Evolutionary conservation across 2,329 filamentous ascomycete genomes (phyloP), one percentile per base, ranked within the genome.

Genomic region (Fusarium gaditjirri): DNA sequence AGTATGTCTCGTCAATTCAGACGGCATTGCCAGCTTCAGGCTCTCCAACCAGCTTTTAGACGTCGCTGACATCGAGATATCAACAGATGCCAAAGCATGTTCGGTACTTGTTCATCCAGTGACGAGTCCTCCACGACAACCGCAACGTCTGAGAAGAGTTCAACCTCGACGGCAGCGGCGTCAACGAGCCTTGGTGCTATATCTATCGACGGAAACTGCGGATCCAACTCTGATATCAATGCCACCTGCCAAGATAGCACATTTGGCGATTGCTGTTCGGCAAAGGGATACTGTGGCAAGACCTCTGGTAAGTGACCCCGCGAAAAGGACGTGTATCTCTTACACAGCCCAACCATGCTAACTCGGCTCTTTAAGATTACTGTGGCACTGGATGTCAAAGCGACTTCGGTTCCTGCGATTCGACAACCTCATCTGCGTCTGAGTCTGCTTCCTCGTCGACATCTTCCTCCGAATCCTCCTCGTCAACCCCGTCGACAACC

Each of bases 11-110:
- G 21, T 31, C 44, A 12, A 12, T 9, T 7, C 44, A 31, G 21
- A 7, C 44, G 27, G 3, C 21, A 9, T 23, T 3, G 21, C 27
- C 10, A 17, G 11, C 27, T 1, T 12, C 21, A 31, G 14, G 21
- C 6, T n/a, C 44, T 6, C 14, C 10, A 31, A 17, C 27, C 17
- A 14, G 0, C 7, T 17, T n/a, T 6, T 17, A 23, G 21, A 17
- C 7, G 0, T 31, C 14, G 11, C 46, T 49, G 5, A 49, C 46
- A 23, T 8, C 6, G 29, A 35, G 33, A 10, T 4, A 5, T 10
- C 16, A 7, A 33, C 21, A 49, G 46, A 11, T 49, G 46, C 16
- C 46, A 49, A 7, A 49, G 29, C 0, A 49, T 49, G 46, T 49
- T 49, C 11, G 46, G 46, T 17, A 49, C 16, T 2, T 49, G 46